These are phyloP conservation scores for Heliamphora pulchella DNA, from an alignment of 179 eudicot genomes.

Conservation along the genomic window DNA sequence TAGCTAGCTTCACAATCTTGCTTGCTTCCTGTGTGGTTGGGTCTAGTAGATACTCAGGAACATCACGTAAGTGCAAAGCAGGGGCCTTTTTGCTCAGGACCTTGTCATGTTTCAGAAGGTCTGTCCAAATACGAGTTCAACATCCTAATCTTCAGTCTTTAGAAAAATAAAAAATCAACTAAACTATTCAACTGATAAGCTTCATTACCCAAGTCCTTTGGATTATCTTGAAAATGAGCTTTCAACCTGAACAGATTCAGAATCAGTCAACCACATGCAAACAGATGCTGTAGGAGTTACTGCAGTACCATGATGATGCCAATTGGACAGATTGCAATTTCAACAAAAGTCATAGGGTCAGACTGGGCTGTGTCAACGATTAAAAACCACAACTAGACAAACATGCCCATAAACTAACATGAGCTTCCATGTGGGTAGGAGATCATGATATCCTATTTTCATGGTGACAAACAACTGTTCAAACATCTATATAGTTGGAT, in stretches of 20 bases:
- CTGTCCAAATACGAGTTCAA: conserved; percentile 30
- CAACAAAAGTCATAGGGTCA: neutral
- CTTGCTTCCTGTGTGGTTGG: conserved; percentile 83
- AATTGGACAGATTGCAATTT: neutral
- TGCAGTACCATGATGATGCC: neutral
- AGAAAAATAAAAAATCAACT: neutral
- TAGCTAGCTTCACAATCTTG: conserved; percentile 75
- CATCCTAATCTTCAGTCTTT: neutral
- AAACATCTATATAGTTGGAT: neutral
- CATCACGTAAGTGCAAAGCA: conserved; percentile 64
- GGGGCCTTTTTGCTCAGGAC: conserved; percentile 80
- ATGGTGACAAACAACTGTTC: neutral
- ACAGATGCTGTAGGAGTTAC: neutral
- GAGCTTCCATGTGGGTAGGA: neutral
- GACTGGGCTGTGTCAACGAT: neutral
- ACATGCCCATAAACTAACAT: neutral
- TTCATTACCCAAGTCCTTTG: conserved; percentile 71
- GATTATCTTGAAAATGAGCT: conserved; percentile 82
- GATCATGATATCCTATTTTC: neutral
- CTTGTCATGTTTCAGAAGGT: conserved; percentile 88
- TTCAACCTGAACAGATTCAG: conserved; percentile 6
- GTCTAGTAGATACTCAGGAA: conserved; percentile 81
- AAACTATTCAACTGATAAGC: neutral
- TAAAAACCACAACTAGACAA: conserved; percentile 1
- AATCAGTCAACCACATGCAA: neutral